Percentiles rank a stretch among this genome's conserved stretches.
Conservation (phyloP, 2,329 filamentous ascomycete genomes). For the Trichophyton mentagrophytes region DNA sequence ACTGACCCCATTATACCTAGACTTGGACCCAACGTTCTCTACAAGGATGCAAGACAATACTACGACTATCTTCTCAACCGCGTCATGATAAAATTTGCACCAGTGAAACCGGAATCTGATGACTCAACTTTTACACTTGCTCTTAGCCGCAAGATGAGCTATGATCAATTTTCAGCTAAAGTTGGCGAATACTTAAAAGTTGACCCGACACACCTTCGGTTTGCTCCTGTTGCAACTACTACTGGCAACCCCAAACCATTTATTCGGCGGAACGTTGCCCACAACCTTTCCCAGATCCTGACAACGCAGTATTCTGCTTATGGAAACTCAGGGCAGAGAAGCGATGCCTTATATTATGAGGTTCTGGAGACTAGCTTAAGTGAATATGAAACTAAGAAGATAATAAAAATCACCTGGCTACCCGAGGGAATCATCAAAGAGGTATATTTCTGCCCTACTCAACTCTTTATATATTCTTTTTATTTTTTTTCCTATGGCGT, state of each 20-base stretch:
- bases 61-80: slow-evolving; percentile 90
- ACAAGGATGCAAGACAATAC: slow-evolving; percentile 63
- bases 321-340: slow-evolving; percentile 52
- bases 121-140: slow-evolving; percentile 62
- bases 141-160: slow-evolving; percentile 76
- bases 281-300: slow-evolving; percentile 67
- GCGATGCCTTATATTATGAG: slow-evolving; percentile 80
- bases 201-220: slow-evolving; percentile 75
- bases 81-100: slow-evolving; percentile 63
- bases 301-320: slow-evolving; percentile 60
- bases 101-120: slow-evolving; percentile 39
- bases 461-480: not conserved
- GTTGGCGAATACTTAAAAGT: slow-evolving; percentile 66
- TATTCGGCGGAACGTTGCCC: slow-evolving; percentile 59
- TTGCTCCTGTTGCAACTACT: slow-evolving; percentile 70
- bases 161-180: slow-evolving; percentile 74
- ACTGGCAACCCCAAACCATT: slow-evolving; percentile 64
- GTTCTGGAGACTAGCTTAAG: slow-evolving; percentile 86
- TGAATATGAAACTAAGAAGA: slow-evolving; percentile 87
- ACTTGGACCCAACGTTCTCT: slow-evolving; percentile 34
- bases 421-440: slow-evolving; percentile 87
- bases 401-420: slow-evolving; percentile 68
- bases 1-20: slow-evolving; percentile 9
- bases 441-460: slow-evolving; percentile 39
- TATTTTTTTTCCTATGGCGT: not conserved